Base-by-base conservation (phyloP, 768 basidiomycete genomes). In the Melanogaster broomeanus region DNA sequence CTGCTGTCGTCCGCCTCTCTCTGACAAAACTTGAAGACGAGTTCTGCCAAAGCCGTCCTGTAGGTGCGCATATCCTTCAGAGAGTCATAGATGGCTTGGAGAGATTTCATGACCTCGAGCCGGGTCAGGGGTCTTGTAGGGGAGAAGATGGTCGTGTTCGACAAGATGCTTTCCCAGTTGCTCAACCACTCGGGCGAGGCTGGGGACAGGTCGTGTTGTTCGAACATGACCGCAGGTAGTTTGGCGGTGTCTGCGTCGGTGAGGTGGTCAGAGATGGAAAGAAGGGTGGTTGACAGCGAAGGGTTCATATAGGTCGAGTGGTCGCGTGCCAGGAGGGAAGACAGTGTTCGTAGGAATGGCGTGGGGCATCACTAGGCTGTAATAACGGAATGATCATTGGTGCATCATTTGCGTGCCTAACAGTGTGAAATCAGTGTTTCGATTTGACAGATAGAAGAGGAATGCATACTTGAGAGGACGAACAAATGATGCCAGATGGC, bases 21-120 rank as follows among this genome's bases (percentile, higher is more conserved):
- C 53, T 68, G 66, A 66, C 78, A 80, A 56, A 80, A 78, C 39
- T 74, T 72, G 65, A 80, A 76, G 1, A 88, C 77, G 30, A 88
- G 66, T 45, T 81, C 74, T n/a, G 74, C 76, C 15, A 81, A 63
- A 13, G 74, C 71, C 46, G 75, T 74, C 35, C 89, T 76, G 64
- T 90, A 88, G 11, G 71, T 69, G 28, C 76, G 78, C 74, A 90
- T 85, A 55, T 90, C 89, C 61, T 77, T 82, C 34, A 91, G 77
- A 27, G 78, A 80, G 13, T 84, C 80, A 58, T 87, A 88, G 2
- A 84, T 81, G 10, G 63, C 65, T 48, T 82, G 74, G 30, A 91
- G 70, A 2, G 79, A 73, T 18, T 77, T 73, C 74, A 89, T 79
- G 45, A 84, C 72, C 16, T 80, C 79, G 33, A 72, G 61, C 19